phyloP scores from a whole-genome alignment of 257 asterid genomes.

The Fraxinus americana region DNA sequence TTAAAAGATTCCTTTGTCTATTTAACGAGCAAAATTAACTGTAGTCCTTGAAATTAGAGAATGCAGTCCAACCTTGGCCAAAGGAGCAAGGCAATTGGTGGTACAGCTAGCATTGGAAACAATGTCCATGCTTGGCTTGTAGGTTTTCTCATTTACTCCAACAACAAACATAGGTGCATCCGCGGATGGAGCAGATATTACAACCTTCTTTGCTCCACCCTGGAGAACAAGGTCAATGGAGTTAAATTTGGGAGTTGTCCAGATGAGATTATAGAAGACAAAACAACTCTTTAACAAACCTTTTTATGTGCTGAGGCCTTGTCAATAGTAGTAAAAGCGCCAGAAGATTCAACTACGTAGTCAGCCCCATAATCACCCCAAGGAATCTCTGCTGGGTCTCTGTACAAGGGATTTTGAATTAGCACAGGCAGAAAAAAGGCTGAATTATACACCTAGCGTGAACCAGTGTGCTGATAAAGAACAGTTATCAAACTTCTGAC shows the following conservation, averaged over 20 bases:
- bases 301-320: slow-evolving; percentile 88
- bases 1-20: not conserved
- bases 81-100: slow-evolving; percentile 98
- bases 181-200: slow-evolving; percentile 98
- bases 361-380: slow-evolving; percentile 98
- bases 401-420: slow-evolving; percentile 33
- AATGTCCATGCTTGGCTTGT: slow-evolving; percentile 89
- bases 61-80: slow-evolving; percentile 77
- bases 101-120: slow-evolving; percentile 99
- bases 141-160: slow-evolving; percentile 87
- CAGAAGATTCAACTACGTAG: slow-evolving; percentile 92
- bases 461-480: slow-evolving; percentile 9
- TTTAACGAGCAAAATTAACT: not conserved
- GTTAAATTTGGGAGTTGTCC: slow-evolving; percentile 8
- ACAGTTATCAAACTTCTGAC: slow-evolving; percentile 3
- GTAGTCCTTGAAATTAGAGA: not conserved
- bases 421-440: slow-evolving; percentile 15
- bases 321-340: slow-evolving; percentile 80
- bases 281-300: slow-evolving; percentile 38
- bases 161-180: slow-evolving; percentile 99
- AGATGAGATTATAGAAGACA: slow-evolving; percentile 6
- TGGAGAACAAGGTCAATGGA: slow-evolving; percentile 33
- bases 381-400: slow-evolving; percentile 93
- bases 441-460: not conserved
- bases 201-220: slow-evolving; percentile 98